Evolutionary conservation across 169 alveolate species (phyloP).

Genomic region (Plasmodium knowlesi): DNA sequence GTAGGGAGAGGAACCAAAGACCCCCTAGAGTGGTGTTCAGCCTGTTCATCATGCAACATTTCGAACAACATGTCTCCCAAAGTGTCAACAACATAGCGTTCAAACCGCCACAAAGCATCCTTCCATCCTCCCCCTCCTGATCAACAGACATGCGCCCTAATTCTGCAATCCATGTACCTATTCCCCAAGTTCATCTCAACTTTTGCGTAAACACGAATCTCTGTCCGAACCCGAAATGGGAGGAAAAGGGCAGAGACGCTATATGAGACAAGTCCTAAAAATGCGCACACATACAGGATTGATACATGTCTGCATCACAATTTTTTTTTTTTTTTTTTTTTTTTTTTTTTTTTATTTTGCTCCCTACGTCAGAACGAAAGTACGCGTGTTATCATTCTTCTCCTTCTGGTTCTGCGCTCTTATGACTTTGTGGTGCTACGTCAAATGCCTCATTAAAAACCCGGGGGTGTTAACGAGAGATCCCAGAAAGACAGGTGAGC

Average conservation of each 20-base stretch:
- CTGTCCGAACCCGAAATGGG: neutral
- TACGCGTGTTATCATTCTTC: neutral
- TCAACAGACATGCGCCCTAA: constrained; percentile 34
- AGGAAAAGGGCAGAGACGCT: neutral
- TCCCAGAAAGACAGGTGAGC: neutral
- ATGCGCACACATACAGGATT: neutral
- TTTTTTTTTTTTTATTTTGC: neutral
- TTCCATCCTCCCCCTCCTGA: neutral
- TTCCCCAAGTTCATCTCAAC: constrained; percentile 37
- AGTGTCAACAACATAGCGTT: neutral
- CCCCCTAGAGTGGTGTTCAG: neutral
- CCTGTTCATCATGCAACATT: neutral
- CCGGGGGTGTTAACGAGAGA: constrained; percentile 34
- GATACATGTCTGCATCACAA: neutral
- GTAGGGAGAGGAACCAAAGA: neutral
- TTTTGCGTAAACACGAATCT: constrained; percentile 40
- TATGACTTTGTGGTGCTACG: constrained; percentile 66
- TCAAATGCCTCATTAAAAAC: constrained; percentile 40
- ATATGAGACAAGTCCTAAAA: neutral
- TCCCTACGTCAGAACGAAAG: constrained; percentile 19
- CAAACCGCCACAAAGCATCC: neutral
- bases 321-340: neutral
- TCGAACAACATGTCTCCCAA: neutral
- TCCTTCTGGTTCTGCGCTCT: constrained; percentile 43
- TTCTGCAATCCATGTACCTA: constrained; percentile 37